Evolutionary conservation across 371 early-diverging fungal genomes (phyloP).

Genomic region (Mucor saturninus): DNA sequence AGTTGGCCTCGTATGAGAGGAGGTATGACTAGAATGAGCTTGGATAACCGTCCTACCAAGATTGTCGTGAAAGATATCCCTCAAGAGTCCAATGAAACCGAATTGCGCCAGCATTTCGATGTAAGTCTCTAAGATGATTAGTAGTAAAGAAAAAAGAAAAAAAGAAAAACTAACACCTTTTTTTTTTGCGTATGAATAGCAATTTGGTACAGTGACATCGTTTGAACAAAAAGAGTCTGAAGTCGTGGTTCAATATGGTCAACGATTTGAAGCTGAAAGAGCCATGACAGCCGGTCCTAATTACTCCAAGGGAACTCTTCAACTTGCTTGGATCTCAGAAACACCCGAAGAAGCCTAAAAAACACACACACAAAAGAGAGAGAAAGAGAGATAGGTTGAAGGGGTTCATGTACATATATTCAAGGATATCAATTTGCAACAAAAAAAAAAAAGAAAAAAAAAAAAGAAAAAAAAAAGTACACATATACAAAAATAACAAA

Average conservation of each 20-base stretch:
- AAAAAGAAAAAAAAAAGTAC: slow-evolving; percentile 1
- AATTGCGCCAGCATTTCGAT: slow-evolving; percentile 66
- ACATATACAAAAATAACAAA: slow-evolving; percentile 9
- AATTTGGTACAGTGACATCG: slow-evolving; percentile 57
- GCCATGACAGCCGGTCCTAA: slow-evolving; percentile 37
- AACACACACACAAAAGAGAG: too few relatives aligned
- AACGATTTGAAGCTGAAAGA: slow-evolving; percentile 53
- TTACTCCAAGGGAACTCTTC: slow-evolving; percentile 29
- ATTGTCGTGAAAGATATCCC: slow-evolving; percentile 61
- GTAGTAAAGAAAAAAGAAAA: not conserved
- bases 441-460: slow-evolving; percentile 10
- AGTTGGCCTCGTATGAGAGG: slow-evolving; percentile 60
- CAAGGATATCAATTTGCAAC: not conserved
- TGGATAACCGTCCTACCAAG: slow-evolving; percentile 77
- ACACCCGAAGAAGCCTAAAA: slow-evolving; percentile 5
- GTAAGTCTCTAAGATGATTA: slow-evolving; percentile 30
- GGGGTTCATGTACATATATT: slow-evolving; percentile 15
- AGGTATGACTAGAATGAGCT: slow-evolving; percentile 46
- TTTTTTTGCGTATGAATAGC: slow-evolving; percentile 30
- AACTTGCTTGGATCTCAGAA: slow-evolving; percentile 29
- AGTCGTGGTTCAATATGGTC: slow-evolving; percentile 36
- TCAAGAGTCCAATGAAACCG: slow-evolving; percentile 43
- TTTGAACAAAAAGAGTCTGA: slow-evolving; percentile 38
- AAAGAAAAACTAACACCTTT: not conserved
- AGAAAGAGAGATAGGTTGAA: too few relatives aligned